These are phyloP conservation scores for Eucalyptus leucophloia DNA, from an alignment of 345 rosid species.

Conservation along the genomic window DNA sequence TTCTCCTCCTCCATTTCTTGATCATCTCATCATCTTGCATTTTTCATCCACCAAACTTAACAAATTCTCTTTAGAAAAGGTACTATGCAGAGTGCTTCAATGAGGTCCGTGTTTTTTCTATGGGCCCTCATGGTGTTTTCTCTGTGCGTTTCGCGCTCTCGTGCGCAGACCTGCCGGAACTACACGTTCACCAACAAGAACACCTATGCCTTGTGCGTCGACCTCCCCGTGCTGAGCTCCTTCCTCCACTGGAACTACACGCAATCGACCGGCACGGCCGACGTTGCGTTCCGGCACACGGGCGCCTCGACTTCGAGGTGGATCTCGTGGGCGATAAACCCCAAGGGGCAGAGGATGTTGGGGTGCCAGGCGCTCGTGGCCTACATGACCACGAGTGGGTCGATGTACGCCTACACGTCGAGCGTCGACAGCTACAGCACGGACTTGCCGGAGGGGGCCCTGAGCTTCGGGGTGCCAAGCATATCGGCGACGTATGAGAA, in stretches of 20 bases:
- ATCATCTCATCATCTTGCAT: neutral
- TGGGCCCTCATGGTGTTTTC: neutral
- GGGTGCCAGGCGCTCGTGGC: constrained; percentile 67
- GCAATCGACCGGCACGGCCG: constrained; percentile 17
- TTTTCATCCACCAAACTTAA: neutral
- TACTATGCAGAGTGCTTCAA: neutral
- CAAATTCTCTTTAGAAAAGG: neutral
- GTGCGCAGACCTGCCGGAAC: constrained; percentile 20
- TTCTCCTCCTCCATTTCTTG: neutral
- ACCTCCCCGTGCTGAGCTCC: constrained; percentile 33
- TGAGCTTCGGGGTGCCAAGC: constrained; percentile 34
- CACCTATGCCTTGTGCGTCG: constrained; percentile 10
- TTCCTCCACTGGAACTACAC: constrained; percentile 59
- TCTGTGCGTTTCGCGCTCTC: neutral
- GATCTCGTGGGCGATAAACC: constrained; percentile 73
- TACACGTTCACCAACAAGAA: constrained; percentile 20
- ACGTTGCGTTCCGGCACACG: constrained; percentile 46
- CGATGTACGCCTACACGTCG: constrained; percentile 23
- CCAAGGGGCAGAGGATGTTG: constrained; percentile 11
- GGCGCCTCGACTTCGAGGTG: constrained; percentile 24
- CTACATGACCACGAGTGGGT: constrained; percentile 17
- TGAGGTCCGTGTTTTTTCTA: neutral
- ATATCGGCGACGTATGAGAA: constrained; percentile 7
- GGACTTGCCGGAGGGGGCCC: neutral
- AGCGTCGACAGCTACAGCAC: neutral